A percentile compares a stretch with the other conserved stretches of the same genome.
Evolutionary conservation across 2,329 filamentous ascomycete genomes (phyloP).

Genomic region (Calonectria fujianensis): DNA sequence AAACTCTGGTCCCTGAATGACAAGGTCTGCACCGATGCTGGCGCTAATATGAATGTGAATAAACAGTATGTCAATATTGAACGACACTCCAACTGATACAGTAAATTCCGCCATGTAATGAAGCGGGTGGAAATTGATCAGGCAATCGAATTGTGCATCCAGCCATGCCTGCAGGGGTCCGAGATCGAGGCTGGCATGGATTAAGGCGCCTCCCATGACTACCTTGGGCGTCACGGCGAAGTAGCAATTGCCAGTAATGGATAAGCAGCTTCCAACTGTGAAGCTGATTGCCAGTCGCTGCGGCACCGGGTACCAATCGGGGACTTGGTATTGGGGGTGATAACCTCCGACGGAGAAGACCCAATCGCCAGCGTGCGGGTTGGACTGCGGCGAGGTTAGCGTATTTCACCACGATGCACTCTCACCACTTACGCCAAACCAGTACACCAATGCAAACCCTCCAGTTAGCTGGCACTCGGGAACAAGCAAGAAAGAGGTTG

Average conservation of each 20-base stretch:
- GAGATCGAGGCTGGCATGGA: conserved; percentile 1
- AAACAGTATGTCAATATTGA: conserved; percentile 6
- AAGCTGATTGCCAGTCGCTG: conserved; percentile 1
- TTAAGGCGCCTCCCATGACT: conserved; percentile 5
- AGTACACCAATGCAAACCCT: neutral
- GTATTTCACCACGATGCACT: neutral
- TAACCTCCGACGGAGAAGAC: conserved; percentile 7
- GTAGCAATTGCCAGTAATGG: neutral
- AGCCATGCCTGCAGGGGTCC: conserved; percentile 9
- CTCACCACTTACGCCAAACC: neutral
- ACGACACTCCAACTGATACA: neutral
- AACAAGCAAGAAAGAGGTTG: conserved; percentile 1
- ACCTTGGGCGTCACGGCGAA: neutral
- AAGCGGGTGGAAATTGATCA: conserved; percentile 1
- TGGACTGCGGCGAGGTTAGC: neutral
- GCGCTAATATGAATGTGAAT: conserved; percentile 11
- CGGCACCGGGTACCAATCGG: neutral
- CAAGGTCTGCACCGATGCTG: conserved; percentile 4
- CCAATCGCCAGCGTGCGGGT: conserved; percentile 5
- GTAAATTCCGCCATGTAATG: conserved; percentile 8
- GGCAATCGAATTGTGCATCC: conserved; percentile 6
- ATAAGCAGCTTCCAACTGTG: neutral
- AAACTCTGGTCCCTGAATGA: neutral
- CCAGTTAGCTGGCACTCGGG: neutral
- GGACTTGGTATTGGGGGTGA: neutral